Base-by-base conservation (phyloP, 208 protist genomes). In the Crithidia thermophila region DNA sequence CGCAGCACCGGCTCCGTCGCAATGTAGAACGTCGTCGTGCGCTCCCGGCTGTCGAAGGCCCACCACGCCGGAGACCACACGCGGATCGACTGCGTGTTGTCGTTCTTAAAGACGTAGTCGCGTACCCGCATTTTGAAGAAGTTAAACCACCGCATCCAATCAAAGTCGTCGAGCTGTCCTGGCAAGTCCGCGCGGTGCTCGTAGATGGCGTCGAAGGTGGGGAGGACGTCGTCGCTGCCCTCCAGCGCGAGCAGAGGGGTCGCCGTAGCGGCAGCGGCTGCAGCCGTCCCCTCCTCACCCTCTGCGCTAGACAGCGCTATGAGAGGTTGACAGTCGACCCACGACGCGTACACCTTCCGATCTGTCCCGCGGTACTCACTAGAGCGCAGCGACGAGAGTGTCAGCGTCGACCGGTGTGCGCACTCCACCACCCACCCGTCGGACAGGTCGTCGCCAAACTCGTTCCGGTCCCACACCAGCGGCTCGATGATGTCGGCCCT, bases 41-140 rank as follows among this genome's bases (percentile, higher is more conserved):
- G 23, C 21, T 28, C 14, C 14, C 20, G 23, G 0, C 14, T 6
- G 33, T 75, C 60, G 53, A 67, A 80, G 14, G 61, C 77, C 85
- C 85, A 91, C 66, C 79, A 88, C 52, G 74, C 50, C 28, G 79
- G 81, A 27, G 74, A 74, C 52, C 79, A 66, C 2, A 79, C 76
- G 7, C 50, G 63, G 37, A 43, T 56, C 46, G 50, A 67, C 23
- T 14, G 25, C 52, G 40, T 58, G 31, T 20, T 49, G 33, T 62
- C 66, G 3, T 56, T 46, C 6, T 47, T 59, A 33, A 64, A 11
- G 6, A 56, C 36, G 34, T 23, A 49, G 27, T 64, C 39, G 20
- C 30, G 66, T 0, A 18, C 16, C 20, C 66, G 66, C 66, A 72
- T 60, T 36, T 64, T 43, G 46, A 52, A 72, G 36, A 62, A 67